phyloP scores from a whole-genome alignment of 163 green algal genomes.

The Prototheca wickerhamii region DNA sequence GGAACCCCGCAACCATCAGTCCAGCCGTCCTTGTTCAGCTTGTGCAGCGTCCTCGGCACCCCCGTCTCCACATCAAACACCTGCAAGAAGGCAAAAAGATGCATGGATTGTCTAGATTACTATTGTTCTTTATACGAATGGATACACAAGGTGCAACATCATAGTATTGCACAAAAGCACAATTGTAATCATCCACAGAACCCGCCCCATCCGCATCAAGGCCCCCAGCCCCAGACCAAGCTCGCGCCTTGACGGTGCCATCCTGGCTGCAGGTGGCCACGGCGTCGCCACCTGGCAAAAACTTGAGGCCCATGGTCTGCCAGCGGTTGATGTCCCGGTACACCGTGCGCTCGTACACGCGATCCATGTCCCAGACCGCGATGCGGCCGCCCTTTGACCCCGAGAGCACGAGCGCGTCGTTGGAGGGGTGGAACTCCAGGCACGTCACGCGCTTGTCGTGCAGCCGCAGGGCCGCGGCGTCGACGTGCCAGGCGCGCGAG shows the following conservation, averaged over 20 bases:
- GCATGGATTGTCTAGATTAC: neutral
- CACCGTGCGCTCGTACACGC: conserved; percentile 72
- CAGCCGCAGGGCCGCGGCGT: conserved; percentile 73
- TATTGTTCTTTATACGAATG: neutral
- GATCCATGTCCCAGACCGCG: conserved; percentile 71
- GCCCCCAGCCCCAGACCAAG: neutral
- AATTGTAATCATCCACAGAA: neutral
- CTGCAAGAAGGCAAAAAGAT: conserved; percentile 2
- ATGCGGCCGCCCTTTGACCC: conserved; percentile 78
- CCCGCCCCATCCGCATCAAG: neutral
- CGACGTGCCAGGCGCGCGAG: conserved; percentile 43
- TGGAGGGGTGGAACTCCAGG: conserved; percentile 66
- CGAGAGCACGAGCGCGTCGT: conserved; percentile 55
- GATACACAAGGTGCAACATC: neutral
- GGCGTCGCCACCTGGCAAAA: conserved; percentile 30
- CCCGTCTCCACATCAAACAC: conserved; percentile 69
- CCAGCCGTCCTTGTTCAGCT: conserved; percentile 72
- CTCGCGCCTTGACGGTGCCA: conserved; percentile 51
- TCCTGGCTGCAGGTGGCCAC: conserved; percentile 53
- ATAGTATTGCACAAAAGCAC: too few species aligned
- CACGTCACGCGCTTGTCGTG: conserved; percentile 58
- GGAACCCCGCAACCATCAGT: conserved; percentile 3
- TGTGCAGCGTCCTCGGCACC: conserved; percentile 35
- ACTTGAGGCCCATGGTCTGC: conserved; percentile 54
- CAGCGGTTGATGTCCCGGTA: conserved; percentile 57